Conservation (phyloP, 1,284 basidiomycete species). For the Pholiota adiposa region DNA sequence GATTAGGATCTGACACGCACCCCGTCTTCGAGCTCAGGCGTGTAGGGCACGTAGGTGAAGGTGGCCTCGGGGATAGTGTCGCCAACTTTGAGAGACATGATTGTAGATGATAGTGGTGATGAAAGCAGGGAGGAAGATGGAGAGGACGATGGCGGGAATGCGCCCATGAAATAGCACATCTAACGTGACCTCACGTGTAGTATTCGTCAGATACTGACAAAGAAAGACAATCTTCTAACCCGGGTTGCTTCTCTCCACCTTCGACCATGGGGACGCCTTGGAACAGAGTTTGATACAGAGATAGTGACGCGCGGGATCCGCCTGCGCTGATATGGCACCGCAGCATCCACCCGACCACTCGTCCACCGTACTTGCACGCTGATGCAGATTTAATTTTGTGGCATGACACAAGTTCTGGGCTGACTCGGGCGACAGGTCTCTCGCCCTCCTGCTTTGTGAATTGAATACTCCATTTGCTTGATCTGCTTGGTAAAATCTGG, state of each 20-base stretch:
- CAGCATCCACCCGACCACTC: not conserved
- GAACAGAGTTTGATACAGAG: constrained; percentile 1
- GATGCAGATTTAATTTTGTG: constrained; percentile 3
- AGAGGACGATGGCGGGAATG: not conserved
- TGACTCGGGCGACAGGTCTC: constrained; percentile 3
- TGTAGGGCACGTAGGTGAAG: constrained; percentile 70
- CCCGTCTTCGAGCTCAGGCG: constrained; percentile 65
- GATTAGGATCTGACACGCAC: constrained; percentile 39
- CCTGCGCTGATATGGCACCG: not conserved
- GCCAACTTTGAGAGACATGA: constrained; percentile 58
- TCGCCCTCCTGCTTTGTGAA: constrained; percentile 15
- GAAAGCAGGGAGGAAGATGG: constrained; percentile 1
- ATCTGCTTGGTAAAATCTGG: not conserved
- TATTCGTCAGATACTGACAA: constrained; percentile 10
- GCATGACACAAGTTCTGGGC: constrained; percentile 6
- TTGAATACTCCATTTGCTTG: constrained; percentile 15
- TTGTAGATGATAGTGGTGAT: not conserved
- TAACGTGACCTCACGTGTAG: constrained; percentile 13
- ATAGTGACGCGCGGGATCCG: not conserved
- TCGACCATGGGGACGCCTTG: not conserved
- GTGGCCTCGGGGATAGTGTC: constrained; percentile 65
- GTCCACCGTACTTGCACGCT: not conserved
- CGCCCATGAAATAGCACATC: constrained; percentile 5
- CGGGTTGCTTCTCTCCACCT: not conserved
- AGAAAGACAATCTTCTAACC: not conserved